Evolutionary conservation across 2,329 filamentous ascomycete species (phyloP).

Genomic region (Xylaria sp.): DNA sequence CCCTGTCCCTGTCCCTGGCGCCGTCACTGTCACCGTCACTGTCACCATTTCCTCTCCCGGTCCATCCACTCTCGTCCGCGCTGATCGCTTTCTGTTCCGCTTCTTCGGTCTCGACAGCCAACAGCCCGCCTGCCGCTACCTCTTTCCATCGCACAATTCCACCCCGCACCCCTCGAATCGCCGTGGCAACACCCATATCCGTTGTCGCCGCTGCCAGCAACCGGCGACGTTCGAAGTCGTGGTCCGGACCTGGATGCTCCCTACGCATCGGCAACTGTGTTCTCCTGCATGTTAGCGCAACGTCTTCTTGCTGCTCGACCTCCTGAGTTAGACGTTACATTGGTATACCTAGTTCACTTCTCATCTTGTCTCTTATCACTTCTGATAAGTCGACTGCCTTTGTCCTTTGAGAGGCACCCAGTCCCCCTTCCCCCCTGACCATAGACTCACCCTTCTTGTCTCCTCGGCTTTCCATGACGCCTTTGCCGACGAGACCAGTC

Average conservation of each 20-base stretch:
- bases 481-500: conserved; percentile 28
- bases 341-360: conserved; percentile 4
- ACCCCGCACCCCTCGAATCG: not conserved
- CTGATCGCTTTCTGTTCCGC: conserved; percentile 28
- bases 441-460: conserved; percentile 27
- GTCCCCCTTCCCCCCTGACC: conserved; percentile 6
- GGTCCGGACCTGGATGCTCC: not conserved
- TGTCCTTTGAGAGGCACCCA: conserved; percentile 10
- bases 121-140: conserved; percentile 1
- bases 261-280: conserved; percentile 4
- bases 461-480: conserved; percentile 37
- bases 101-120: conserved; percentile 16
- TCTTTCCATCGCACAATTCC: conserved; percentile 6
- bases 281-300: conserved; percentile 11
- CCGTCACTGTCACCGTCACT: not conserved
- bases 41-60: not conserved
- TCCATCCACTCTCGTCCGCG: conserved; percentile 19
- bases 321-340: not conserved
- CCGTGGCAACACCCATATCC: not conserved
- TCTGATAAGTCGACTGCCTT: not conserved
- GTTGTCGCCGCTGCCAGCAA: not conserved
- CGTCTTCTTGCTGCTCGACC: not conserved
- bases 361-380: conserved; percentile 20
- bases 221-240: not conserved
- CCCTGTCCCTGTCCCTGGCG: not conserved